Evolutionary conservation across 176 grass and related monocot species (phyloP), one percentile per base, ranked within the genome.

Genomic region (Guadua angustifolia): DNA sequence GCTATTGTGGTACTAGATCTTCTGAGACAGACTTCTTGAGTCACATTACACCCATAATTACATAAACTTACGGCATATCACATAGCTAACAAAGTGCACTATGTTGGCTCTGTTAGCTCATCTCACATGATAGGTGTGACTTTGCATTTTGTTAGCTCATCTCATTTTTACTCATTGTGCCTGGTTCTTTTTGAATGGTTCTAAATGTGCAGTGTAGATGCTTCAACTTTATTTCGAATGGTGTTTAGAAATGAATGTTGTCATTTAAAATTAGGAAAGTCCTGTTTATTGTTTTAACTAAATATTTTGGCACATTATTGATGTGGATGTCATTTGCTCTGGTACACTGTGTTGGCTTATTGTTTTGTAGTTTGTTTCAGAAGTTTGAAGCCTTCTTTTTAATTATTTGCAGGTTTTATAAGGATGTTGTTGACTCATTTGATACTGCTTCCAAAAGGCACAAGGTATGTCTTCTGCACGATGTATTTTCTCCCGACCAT

Each of bases 351-450:
- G 29, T 29, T 63, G 42, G 13, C 8, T 39, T 77, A 13, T 3
- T 66, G 18, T 66, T 50, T 53, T 62, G 55, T 39, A 33, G 22
- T 78, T 24, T 82, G 59, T 50, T 78, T 51, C 61, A 64, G 32
- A 66, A 57, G 79, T 69, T 70, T 13, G 63, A 73, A 78, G 53
- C 38, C 45, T 15, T 65, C n/a, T 74, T 33, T 71, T 83, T 39
- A 47, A 62, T 76, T 9, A 71, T 81, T 75, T 71, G n/a, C n/a
- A n/a, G n/a, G n/a, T n/a, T n/a, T n/a, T n/a, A n/a, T n/a, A n/a
- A n/a, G n/a, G n/a, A n/a, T n/a, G n/a, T n/a, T n/a, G n/a, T n/a
- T n/a, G n/a, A n/a, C n/a, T n/a, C n/a, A n/a, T n/a, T n/a, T n/a
- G n/a, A n/a, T n/a, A n/a, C n/a, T n/a, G n/a, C n/a, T n/a, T n/a